These are phyloP conservation scores for Colletotrichum costaricense DNA, from an alignment of 2,329 filamentous ascomycete species.

Conservation along the genomic window DNA sequence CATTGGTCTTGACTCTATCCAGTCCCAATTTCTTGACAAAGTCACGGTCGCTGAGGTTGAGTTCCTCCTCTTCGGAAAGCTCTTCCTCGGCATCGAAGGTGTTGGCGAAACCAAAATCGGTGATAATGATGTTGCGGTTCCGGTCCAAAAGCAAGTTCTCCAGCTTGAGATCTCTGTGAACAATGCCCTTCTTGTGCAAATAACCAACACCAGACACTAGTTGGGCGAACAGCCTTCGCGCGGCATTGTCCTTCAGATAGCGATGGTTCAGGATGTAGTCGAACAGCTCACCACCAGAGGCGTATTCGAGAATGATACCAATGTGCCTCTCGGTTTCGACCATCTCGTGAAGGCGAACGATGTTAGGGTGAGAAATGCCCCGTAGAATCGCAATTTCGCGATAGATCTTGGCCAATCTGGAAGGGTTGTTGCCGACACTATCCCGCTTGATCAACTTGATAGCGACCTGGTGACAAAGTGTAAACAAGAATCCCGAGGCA, in stretches of 20 bases:
- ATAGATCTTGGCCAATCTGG: slow-evolving; percentile 93
- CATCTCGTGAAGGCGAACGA: slow-evolving; percentile 97
- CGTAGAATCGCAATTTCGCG: slow-evolving; percentile 93
- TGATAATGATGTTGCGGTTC: slow-evolving; percentile 99
- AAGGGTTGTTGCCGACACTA: slow-evolving; percentile 87
- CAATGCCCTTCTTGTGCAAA: slow-evolving; percentile 97
- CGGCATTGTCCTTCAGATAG: slow-evolving; percentile 93
- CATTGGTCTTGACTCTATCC: slow-evolving; percentile 80
- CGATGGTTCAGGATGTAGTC: slow-evolving; percentile 98
- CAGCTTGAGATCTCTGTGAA: slow-evolving; percentile 95
- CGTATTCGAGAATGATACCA: slow-evolving; percentile 98
- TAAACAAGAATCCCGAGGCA: slow-evolving; percentile 31
- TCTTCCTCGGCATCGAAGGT: slow-evolving; percentile 93
- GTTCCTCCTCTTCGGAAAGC: slow-evolving; percentile 88
- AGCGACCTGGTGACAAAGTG: slow-evolving; percentile 75
- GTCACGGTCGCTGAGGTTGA: slow-evolving; percentile 86
- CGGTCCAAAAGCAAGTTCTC: slow-evolving; percentile 95
- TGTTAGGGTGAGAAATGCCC: slow-evolving; percentile 93
- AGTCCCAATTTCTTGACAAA: slow-evolving; percentile 89
- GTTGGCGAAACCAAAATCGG: slow-evolving; percentile 98
- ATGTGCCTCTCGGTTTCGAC: slow-evolving; percentile 97
- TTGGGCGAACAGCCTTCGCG: slow-evolving; percentile 92
- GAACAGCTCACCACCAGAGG: slow-evolving; percentile 96
- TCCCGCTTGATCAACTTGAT: slow-evolving; percentile 98
- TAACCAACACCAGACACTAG: slow-evolving; percentile 97